Conservation (phyloP, 2,329 filamentous ascomycete genomes). For the Fusarium sp. region DNA sequence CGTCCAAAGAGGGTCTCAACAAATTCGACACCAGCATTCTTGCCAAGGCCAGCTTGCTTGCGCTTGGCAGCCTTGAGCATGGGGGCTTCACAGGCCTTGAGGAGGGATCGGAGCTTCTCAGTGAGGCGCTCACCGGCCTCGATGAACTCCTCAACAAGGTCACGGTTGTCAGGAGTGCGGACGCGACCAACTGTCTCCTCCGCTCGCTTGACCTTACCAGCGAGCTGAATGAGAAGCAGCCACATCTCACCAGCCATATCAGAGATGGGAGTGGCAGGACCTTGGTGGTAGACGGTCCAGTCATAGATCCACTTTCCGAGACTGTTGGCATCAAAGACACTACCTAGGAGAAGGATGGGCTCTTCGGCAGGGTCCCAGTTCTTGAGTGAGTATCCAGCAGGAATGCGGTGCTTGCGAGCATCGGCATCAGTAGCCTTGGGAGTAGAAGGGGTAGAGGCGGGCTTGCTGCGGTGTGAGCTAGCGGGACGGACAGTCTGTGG, state of each 20-base stretch:
- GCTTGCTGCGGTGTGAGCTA: constrained; percentile 39
- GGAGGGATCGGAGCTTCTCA: constrained; percentile 82
- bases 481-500: constrained; percentile 62
- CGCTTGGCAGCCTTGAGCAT: constrained; percentile 93
- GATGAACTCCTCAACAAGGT: constrained; percentile 90
- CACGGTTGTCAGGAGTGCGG: constrained; percentile 75
- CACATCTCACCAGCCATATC: constrained; percentile 95
- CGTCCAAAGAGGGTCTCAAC: constrained; percentile 95
- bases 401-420: constrained; percentile 76
- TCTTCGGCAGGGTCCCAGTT: constrained; percentile 97
- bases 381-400: constrained; percentile 91
- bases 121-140: constrained; percentile 88
- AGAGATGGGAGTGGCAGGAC: constrained; percentile 82
- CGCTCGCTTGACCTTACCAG: constrained; percentile 91
- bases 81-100: constrained; percentile 91
- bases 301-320: constrained; percentile 99
- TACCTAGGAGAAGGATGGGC: constrained; percentile 92
- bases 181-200: constrained; percentile 81
- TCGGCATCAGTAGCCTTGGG: constrained; percentile 67
- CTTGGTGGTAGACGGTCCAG: constrained; percentile 95
- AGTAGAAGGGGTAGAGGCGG: constrained; percentile 46
- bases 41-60: constrained; percentile 75
- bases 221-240: constrained; percentile 92
- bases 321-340: constrained; percentile 97
- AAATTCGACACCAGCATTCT: constrained; percentile 93